Evolutionary conservation across 495 filamentous ascomycete genomes (phyloP).

Genomic region (Chaetomidium leptoderma): DNA sequence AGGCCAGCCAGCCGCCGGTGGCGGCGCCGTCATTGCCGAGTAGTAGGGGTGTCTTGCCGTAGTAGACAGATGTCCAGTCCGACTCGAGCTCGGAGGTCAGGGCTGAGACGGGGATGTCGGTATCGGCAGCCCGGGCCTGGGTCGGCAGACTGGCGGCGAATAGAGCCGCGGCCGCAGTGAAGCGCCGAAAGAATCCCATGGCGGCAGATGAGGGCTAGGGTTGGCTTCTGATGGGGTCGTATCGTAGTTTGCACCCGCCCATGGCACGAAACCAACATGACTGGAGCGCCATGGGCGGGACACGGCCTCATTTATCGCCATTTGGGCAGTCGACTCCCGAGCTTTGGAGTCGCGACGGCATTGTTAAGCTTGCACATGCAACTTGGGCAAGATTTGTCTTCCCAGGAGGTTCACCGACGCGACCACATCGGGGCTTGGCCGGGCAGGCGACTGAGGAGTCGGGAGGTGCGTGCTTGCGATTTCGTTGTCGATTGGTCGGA

Average conservation of each 20-base stretch:
- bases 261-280: not conserved
- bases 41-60: conserved; percentile 5
- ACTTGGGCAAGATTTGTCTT: too few relatives aligned
- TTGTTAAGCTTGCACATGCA: not conserved
- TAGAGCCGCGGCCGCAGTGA: conserved; percentile 4
- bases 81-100: conserved; percentile 5
- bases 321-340: not conserved
- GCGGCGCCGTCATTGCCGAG: conserved; percentile 14
- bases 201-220: not conserved
- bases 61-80: conserved; percentile 16
- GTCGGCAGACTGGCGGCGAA: not conserved
- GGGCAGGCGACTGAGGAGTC: not conserved
- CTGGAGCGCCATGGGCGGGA: not conserved
- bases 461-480: not conserved
- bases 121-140: not conserved
- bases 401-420: conserved; percentile 9
- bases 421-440: too few relatives aligned
- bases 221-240: not conserved
- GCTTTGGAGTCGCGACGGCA: too few relatives aligned
- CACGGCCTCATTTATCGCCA: not conserved
- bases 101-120: conserved; percentile 6
- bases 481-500: not conserved
- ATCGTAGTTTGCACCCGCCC: not conserved
- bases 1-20: conserved; percentile 9
- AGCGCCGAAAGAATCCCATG: not conserved